These are phyloP conservation scores for Cicer bijugum DNA, from an alignment of 306 rosid species.

Conservation along the genomic window DNA sequence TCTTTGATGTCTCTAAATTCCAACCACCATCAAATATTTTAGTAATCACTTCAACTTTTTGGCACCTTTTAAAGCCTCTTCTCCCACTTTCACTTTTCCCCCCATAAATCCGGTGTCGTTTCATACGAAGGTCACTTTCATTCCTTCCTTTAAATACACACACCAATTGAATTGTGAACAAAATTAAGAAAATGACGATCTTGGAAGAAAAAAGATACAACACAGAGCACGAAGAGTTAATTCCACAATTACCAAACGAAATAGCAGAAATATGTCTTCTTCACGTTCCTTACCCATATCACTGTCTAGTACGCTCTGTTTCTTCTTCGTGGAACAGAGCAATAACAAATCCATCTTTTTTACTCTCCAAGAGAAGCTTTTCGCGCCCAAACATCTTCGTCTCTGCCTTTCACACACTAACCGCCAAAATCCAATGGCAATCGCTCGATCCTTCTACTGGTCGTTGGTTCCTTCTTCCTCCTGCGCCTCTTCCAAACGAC, in stretches of 20 bases:
- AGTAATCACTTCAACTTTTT: neutral
- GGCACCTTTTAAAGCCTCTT: neutral
- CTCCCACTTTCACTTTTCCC: conserved; percentile 10
- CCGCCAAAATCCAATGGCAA: conserved; percentile 61
- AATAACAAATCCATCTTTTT: conserved; percentile 49
- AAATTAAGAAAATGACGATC: conserved; percentile 34
- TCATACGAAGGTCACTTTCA: neutral
- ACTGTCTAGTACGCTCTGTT: conserved; percentile 58
- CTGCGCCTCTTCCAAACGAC: conserved; percentile 46
- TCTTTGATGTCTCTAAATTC: neutral
- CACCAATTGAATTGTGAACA: neutral
- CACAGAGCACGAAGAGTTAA: conserved; percentile 34
- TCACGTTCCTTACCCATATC: conserved; percentile 71
- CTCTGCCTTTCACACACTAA: conserved; percentile 47
- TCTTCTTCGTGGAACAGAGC: conserved; percentile 69
- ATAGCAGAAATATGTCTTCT: conserved; percentile 70
- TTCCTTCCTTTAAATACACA: neutral
- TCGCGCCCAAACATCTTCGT: conserved; percentile 59
- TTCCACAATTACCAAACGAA: conserved; percentile 68
- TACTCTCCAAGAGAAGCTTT: conserved; percentile 41
- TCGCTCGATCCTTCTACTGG: conserved; percentile 65
- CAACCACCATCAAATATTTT: conserved; percentile 17
- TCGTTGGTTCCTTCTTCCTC: conserved; percentile 66
- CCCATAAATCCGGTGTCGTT: conserved; percentile 30
- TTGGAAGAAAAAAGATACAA: neutral